These are phyloP conservation scores for Macadamia integrifolia DNA, from an alignment of 164 flowering plant genomes.

Conservation along the genomic window DNA sequence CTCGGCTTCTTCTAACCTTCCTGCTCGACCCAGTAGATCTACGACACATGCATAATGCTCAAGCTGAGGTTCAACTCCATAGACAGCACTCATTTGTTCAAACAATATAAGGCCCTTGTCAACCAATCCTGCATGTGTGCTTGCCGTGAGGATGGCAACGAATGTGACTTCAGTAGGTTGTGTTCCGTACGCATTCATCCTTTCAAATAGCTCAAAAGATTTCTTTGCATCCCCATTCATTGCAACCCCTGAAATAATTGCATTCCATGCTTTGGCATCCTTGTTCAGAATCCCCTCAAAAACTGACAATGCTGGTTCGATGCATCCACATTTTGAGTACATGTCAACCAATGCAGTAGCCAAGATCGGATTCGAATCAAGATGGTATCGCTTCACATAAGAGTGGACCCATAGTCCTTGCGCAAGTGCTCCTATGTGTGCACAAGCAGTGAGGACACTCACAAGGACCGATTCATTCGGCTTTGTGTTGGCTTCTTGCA, in stretches of 20 bases:
- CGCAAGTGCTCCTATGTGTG: conserved; percentile 55
- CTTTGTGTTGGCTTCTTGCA: conserved; percentile 38
- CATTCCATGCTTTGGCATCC: conserved; percentile 65
- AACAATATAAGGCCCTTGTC: conserved; percentile 42
- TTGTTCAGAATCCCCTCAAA: conserved; percentile 44
- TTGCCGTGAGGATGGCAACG: conserved; percentile 47
- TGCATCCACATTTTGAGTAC: conserved; percentile 61
- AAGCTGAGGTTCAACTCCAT: conserved; percentile 36
- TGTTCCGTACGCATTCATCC: conserved; percentile 36
- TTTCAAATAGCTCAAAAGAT: conserved; percentile 40
- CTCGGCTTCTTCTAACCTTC: conserved; percentile 57
- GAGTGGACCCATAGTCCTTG: conserved; percentile 67
- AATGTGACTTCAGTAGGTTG: conserved; percentile 59
- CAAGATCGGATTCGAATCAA: conserved; percentile 35
- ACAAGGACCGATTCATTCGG: conserved; percentile 61
- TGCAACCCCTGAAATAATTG: conserved; percentile 57
- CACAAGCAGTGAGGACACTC: conserved; percentile 58
- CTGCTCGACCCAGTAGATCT: conserved; percentile 60
- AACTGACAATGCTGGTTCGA: conserved; percentile 43
- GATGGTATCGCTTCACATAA: conserved; percentile 27
- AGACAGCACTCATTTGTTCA: conserved; percentile 34
- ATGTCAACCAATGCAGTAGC: conserved; percentile 65
- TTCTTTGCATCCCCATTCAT: conserved; percentile 42
- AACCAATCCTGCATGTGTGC: conserved; percentile 59
- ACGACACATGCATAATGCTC: conserved; percentile 62